Conservation (phyloP, 2,329 filamentous ascomycete species). For the Pseudocercospora fuligena region DNA sequence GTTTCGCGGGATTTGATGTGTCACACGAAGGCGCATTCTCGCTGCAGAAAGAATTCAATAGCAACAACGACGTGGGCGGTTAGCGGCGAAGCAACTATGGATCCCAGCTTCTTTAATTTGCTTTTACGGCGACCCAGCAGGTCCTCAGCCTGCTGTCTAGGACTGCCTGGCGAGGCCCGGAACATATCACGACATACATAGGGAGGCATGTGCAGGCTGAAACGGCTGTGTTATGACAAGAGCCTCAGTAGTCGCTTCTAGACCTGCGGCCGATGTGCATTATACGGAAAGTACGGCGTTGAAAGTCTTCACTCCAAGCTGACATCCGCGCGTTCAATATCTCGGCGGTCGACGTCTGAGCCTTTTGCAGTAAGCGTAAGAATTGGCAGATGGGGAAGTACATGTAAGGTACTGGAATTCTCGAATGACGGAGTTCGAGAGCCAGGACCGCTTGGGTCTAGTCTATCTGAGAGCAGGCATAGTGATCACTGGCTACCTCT, state of each 20-base stretch:
- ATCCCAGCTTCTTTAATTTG: constrained; percentile 3
- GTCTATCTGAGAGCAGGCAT: neutral
- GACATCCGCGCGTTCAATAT: neutral
- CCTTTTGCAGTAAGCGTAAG: neutral
- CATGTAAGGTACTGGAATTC: neutral
- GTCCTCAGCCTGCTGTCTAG: neutral
- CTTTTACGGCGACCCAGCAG: neutral
- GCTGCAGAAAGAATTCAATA: neutral
- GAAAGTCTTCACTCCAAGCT: neutral
- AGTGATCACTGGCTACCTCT: neutral
- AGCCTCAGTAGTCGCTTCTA: neutral
- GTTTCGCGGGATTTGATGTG: neutral
- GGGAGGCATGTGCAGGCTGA: neutral
- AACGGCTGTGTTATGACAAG: neutral
- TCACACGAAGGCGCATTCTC: neutral
- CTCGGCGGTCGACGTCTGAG: neutral
- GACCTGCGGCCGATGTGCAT: too few relatives aligned
- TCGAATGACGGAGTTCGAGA: neutral
- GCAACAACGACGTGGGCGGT: neutral
- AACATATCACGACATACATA: neutral
- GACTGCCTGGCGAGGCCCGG: neutral
- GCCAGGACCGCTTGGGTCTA: neutral
- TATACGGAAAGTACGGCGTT: too few relatives aligned
- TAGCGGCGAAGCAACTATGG: neutral
- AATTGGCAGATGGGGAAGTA: neutral